A percentile compares a stretch with the other conserved stretches of the same genome.
These are phyloP conservation scores for Pyracantha coccinea DNA, from an alignment of 331 rosid species.

Conservation along the genomic window DNA sequence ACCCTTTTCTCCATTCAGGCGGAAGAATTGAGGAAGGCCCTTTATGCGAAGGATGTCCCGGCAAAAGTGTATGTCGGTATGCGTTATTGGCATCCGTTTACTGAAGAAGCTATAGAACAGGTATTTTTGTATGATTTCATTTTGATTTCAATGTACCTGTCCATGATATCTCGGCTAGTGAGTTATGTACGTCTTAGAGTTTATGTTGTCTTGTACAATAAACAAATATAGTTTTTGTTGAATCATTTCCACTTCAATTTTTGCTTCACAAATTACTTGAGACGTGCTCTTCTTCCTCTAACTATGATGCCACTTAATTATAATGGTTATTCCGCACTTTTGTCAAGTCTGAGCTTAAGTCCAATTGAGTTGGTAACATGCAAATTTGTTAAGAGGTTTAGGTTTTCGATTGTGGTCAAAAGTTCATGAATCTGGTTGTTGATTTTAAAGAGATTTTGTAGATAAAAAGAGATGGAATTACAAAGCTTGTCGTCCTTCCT, in stretches of 20 bases:
- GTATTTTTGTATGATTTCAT: slow-evolving; percentile 23
- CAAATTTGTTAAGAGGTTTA: background rate
- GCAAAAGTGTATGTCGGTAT: slow-evolving; percentile 93
- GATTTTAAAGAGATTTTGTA: slow-evolving; percentile 22
- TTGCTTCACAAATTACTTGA: background rate
- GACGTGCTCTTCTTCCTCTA: background rate
- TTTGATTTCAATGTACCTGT: background rate
- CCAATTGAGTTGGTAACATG: background rate
- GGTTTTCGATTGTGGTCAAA: background rate
- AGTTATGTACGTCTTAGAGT: background rate
- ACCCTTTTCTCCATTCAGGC: slow-evolving; percentile 32
- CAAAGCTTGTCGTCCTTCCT: slow-evolving; percentile 94
- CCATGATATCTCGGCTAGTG: background rate
- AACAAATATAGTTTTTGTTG: background rate
- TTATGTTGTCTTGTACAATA: background rate
- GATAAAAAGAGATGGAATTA: slow-evolving; percentile 85
- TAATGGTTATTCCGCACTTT: background rate
- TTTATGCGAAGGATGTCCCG: slow-evolving; percentile 66
- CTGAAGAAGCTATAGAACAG: slow-evolving; percentile 93
- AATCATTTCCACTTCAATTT: background rate
- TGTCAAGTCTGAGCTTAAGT: background rate
- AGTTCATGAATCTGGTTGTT: slow-evolving; percentile 3
- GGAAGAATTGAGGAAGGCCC: slow-evolving; percentile 66
- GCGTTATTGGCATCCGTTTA: slow-evolving; percentile 99
- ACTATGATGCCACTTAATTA: background rate